Percentiles rank a stretch among this genome's conserved stretches.
These are phyloP conservation scores for Aechmea fasciata DNA, from an alignment of 176 grass and related monocot genomes.

Conservation along the genomic window DNA sequence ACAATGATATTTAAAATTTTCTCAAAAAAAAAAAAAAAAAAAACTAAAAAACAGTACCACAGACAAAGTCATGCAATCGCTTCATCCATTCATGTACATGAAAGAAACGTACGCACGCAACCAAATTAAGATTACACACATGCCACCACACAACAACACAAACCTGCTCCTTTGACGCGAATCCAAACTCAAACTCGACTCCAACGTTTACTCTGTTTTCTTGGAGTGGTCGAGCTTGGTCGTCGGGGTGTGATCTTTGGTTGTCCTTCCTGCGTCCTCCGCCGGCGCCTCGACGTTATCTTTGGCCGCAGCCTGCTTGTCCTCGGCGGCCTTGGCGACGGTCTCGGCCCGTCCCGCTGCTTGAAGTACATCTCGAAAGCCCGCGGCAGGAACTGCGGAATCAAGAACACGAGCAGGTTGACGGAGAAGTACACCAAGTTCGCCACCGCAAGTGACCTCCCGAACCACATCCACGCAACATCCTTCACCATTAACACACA, in stretches of 20 bases:
- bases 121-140: no score
- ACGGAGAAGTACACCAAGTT: constrained; percentile 72
- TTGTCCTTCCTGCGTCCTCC: not conserved
- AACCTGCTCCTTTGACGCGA: no score
- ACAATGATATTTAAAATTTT: no score
- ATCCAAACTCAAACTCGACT: no score
- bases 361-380: constrained; percentile 82
- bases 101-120: no score
- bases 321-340: constrained; percentile 18
- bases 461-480: constrained; percentile 63
- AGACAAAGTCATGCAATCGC: no score
- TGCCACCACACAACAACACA: no score
- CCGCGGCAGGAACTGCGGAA: constrained; percentile 56
- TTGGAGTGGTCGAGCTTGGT: not conserved
- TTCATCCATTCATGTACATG: no score
- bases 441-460: constrained; percentile 41
- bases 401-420: constrained; percentile 76
- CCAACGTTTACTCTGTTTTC: not conserved
- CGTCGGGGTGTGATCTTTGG: no score
- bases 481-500: constrained; percentile 27
- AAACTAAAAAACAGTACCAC: no score
- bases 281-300: constrained; percentile 17
- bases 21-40: no score
- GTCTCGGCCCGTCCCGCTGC: constrained; percentile 27
- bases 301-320: constrained; percentile 14